These are phyloP conservation scores for Mortierella sp. DNA, from an alignment of 371 early-diverging fungal genomes.

Conservation along the genomic window DNA sequence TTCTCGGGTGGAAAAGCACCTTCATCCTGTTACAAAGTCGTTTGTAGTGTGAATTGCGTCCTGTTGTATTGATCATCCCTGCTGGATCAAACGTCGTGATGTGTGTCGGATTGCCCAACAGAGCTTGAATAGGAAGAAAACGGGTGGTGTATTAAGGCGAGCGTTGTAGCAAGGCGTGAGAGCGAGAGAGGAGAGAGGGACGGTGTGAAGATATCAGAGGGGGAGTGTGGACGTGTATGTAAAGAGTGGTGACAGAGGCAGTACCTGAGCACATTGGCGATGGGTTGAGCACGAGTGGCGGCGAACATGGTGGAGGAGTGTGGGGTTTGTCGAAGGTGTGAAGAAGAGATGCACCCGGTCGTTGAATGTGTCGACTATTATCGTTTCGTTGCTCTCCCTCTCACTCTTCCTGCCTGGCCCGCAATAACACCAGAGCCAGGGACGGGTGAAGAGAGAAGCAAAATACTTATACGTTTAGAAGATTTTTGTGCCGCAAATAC, in stretches of 20 bases:
- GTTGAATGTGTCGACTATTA: background rate
- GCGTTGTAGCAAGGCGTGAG: background rate
- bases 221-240: background rate
- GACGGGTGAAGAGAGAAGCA: background rate
- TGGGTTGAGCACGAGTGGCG: constrained; percentile 60
- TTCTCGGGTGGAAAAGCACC: background rate
- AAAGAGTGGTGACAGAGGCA: background rate
- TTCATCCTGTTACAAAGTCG: background rate
- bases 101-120: background rate
- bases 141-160: background rate
- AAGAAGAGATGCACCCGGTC: constrained; percentile 17
- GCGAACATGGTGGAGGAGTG: constrained; percentile 55
- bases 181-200: background rate
- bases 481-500: too few relatives aligned
- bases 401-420: constrained; percentile 8
- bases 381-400: background rate
- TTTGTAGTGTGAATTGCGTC: background rate
- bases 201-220: background rate
- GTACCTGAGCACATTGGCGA: constrained; percentile 58
- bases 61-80: background rate
- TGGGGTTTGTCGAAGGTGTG: constrained; percentile 16
- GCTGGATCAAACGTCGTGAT: background rate
- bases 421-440: background rate
- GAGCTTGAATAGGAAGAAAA: background rate
- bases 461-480: background rate